Base-by-base conservation (phyloP, 1,284 basidiomycete genomes). In the Ceratobasidium sp. region DNA sequence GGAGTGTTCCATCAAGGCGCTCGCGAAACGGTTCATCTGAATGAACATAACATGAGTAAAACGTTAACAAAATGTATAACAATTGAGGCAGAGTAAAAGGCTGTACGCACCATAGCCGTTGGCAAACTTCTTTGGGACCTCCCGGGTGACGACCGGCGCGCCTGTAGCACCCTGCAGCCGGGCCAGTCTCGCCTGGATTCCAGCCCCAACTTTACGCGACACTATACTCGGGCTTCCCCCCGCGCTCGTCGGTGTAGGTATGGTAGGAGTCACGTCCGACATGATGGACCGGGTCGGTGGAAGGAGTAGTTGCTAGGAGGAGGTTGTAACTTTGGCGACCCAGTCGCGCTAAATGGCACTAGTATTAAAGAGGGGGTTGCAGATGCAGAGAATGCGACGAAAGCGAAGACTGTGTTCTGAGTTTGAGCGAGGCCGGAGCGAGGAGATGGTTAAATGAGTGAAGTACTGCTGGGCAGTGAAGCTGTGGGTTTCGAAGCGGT, bases 401-500 rank as follows among this genome's bases (percentile, higher is more conserved):
- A 66, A 23, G 20, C 54, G 54, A 57, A 57, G n/a, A 23, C 50
- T 23, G 48, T 38, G 50, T 20, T 54, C 52, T 70, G 50, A 70
- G 52, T 6, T 56, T 70, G 66, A 23, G 50, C 50, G 23, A 54
- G 68, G 69, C 57, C 50, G 40, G 12, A 56, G 57, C 38, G 54
- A 48, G 56, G 57, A 61, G 57, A 59, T 28, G 38, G 69, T 54
- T 57, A 73, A 73, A 73, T 73, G 69, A 73, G 69, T 56, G 69
- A 15, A 48, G 69, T 73, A 56, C 52, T 26, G 66, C 66, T 38
- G 40, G 26, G 62, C 28, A 33, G 57, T 61, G 28, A 48, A 48
- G 46, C 46, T 48, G 46, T 48, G 42, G 46, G 40, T 66, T 42
- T 56, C 48, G 26, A 48, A 68, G 44, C 38, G 28, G 38, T 50